phyloP scores from a whole-genome alignment of 2,329 filamentous ascomycete genomes.

The Monosporascus sp. region DNA sequence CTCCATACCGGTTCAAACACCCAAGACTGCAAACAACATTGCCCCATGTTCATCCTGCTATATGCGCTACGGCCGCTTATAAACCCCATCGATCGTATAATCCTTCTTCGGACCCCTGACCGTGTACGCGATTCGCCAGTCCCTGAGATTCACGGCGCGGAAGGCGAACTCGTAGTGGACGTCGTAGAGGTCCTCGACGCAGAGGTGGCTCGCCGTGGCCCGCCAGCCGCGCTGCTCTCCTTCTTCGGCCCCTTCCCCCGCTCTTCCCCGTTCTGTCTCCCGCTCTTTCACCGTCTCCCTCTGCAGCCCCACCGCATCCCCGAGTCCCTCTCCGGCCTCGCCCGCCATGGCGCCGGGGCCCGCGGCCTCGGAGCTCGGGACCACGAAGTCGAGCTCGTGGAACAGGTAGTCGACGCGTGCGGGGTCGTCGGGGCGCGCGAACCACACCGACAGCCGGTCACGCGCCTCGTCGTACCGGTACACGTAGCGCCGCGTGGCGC shows the following conservation, averaged over 20 bases:
- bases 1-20: too few species aligned
- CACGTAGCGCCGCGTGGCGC: conserved; percentile 61
- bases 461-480: conserved; percentile 61
- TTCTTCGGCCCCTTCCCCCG: conserved; percentile 12
- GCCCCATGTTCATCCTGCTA: background rate
- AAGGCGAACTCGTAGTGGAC: conserved; percentile 65
- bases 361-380: conserved; percentile 20
- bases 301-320: conserved; percentile 1
- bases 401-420: conserved; percentile 67
- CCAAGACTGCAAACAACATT: too few species aligned
- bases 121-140: conserved; percentile 58
- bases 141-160: conserved; percentile 47
- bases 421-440: conserved; percentile 59
- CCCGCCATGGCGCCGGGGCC: too few species aligned
- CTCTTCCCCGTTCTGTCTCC: background rate
- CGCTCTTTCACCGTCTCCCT: background rate
- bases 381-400: conserved; percentile 62
- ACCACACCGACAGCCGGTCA: conserved; percentile 67
- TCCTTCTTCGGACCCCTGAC: conserved; percentile 71
- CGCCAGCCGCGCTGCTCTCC: conserved; percentile 45
- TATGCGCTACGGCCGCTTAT: conserved; percentile 33
- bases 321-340: background rate
- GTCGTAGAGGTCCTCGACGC: conserved; percentile 66
- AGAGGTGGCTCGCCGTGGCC: conserved; percentile 64
- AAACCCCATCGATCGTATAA: conserved; percentile 55